Conservation (phyloP, 495 filamentous ascomycete species). For the Patellaria atrata region DNA sequence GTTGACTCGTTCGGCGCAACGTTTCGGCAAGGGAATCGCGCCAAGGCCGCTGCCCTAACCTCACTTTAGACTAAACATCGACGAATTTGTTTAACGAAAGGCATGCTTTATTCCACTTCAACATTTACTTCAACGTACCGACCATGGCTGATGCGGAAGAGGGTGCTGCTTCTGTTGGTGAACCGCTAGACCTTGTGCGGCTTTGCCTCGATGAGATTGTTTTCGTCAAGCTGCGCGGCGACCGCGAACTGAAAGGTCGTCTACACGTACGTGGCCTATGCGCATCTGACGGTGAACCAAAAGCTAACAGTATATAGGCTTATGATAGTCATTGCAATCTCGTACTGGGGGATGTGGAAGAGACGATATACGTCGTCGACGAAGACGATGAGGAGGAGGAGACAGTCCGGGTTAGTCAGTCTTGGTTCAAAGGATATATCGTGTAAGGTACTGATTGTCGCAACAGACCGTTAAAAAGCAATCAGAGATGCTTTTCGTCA, state of each 20-base stretch:
- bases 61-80: background rate
- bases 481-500: constrained; percentile 97
- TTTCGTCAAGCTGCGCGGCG: constrained; percentile 90
- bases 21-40: no score
- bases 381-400: constrained; percentile 79
- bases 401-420: constrained; percentile 37
- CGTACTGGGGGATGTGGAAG: constrained; percentile 92
- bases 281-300: background rate
- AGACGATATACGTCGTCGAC: constrained; percentile 83
- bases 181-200: constrained; percentile 89
- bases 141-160: constrained; percentile 64
- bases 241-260: constrained; percentile 86
- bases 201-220: constrained; percentile 90
- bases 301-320: constrained; percentile 41
- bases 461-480: constrained; percentile 85
- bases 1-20: no score
- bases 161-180: constrained; percentile 50
- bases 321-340: constrained; percentile 98
- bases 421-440: background rate
- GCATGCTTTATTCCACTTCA: background rate
- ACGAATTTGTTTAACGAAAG: background rate
- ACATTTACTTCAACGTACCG: constrained; percentile 3
- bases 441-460: constrained; percentile 2
- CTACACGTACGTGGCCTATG: constrained; percentile 55
- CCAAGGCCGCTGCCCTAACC: no score